Evolutionary conservation across 1,139 yeast species (phyloP), one percentile per base, ranked within the genome.

Genomic region (Saccharomyces hybrid): DNA sequence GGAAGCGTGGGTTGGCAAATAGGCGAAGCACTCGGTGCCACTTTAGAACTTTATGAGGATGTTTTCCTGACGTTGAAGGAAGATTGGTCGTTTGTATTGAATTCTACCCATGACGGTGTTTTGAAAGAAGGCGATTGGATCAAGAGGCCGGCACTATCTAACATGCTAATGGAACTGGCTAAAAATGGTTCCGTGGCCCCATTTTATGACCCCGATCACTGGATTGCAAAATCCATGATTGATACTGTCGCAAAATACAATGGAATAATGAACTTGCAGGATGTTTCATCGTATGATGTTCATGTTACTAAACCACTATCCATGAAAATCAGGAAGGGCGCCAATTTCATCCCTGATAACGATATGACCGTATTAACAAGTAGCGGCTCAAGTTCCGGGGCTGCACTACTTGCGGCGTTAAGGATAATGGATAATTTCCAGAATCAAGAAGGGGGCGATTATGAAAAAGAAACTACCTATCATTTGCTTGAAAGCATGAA

Each of bases 401-500:
- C 93, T 4, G 95, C 96, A 0, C 72, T 93, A 52, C 63, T 87
- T 11, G 79, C 91, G 1, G 97, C 95, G 0, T 73, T 93, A 55
- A 81, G 83, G 55, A 80, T 89, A 44, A 63, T 81, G 65, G 77
- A 78, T 56, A 56, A 64, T 7, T 82, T 75, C 64, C 73, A 75
- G n/a, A 65, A 68, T 38, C 61, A 63, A 5, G 63, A 67, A 14
- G 77, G 76, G 7, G 72, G 73, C 4, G 84, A 82, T 55, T 75
- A 77, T 62, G 65, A 66, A 4, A 74, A 75, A 0, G 63, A 78
- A 5, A 76, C 79, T n/a, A 75, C 83, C 2, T 97, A 88, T 64
- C 77, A 88, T 54, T 68, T 89, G 13, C 74, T 90, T 13, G 99
- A 93, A 70, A 74, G 88, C 5, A 89, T 91, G 95, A 91, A 91